Evolutionary conservation across 768 basidiomycete genomes (phyloP).

Genomic region (Suillus luteus): DNA sequence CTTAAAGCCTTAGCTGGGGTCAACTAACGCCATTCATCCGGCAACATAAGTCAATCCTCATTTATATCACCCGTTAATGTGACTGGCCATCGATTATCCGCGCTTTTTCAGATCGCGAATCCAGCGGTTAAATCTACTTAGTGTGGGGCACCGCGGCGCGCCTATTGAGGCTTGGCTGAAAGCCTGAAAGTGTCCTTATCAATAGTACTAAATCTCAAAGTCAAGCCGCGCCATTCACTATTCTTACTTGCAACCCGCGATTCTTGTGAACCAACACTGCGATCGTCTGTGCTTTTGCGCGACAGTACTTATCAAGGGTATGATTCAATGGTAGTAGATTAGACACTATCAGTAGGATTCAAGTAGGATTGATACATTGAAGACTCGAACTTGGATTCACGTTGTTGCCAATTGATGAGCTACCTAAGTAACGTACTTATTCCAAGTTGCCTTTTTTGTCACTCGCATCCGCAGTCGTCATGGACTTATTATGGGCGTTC

Average conservation of each 20-base stretch:
- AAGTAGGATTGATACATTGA: not conserved
- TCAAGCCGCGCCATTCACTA: not conserved
- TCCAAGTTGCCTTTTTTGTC: constrained; percentile 10
- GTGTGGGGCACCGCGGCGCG: not conserved
- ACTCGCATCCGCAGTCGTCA: not conserved
- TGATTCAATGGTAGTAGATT: not conserved
- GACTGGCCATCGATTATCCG: not conserved
- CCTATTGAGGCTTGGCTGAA: not conserved
- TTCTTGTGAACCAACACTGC: not conserved
- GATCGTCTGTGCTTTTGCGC: not conserved
- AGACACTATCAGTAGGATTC: not conserved
- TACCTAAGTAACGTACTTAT: not conserved
- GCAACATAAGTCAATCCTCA: not conserved
- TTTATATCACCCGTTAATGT: not conserved
- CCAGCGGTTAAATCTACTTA: not conserved
- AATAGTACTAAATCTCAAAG: not conserved
- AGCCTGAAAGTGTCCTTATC: not conserved
- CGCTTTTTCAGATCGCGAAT: not conserved
- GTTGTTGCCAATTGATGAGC: not conserved
- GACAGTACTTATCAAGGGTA: not conserved
- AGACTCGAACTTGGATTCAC: not conserved
- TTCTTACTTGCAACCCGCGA: not conserved
- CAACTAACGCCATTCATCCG: not conserved
- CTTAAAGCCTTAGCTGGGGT: not conserved
- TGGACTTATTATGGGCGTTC: constrained; percentile 47